Conservation (phyloP, 768 basidiomycete genomes). For the Calocera viscosa region DNA sequence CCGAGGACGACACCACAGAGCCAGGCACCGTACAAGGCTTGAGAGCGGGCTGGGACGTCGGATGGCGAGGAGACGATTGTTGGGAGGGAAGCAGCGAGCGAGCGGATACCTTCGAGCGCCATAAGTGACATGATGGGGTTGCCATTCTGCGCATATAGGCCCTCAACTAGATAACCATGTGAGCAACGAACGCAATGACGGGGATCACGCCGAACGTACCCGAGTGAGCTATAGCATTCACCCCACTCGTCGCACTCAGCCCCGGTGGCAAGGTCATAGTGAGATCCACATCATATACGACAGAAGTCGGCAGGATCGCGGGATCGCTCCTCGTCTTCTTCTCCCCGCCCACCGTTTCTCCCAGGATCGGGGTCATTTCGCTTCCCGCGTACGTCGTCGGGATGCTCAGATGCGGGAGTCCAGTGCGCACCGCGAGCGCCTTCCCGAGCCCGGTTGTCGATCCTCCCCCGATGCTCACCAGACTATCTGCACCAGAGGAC, state of each 20-base stretch:
- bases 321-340: conserved; percentile 32
- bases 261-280: conserved; percentile 29
- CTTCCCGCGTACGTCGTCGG: conserved; percentile 34
- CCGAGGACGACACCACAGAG: conserved; percentile 29
- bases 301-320: conserved; percentile 31
- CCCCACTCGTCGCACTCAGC: conserved; percentile 30
- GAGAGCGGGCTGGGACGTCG: conserved; percentile 26
- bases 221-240: conserved; percentile 35
- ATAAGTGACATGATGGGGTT: conserved; percentile 31
- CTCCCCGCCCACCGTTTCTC: conserved; percentile 31
- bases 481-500: conserved; percentile 27
- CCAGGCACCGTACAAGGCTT: conserved; percentile 32
- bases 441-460: conserved; percentile 33
- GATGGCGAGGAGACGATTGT: conserved; percentile 22
- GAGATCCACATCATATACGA: conserved; percentile 34
- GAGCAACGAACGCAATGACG: background rate
- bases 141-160: conserved; percentile 29
- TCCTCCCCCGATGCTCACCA: conserved; percentile 32
- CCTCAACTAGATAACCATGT: conserved; percentile 25
- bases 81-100: conserved; percentile 27
- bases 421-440: conserved; percentile 32
- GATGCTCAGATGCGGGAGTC: conserved; percentile 32
- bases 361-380: conserved; percentile 34
- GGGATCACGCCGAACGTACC: background rate
- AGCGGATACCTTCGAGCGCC: conserved; percentile 30